Evolutionary conservation across 306 rosid genomes (phyloP), one percentile per base, ranked within the genome.

Genomic region (Abrus precatorius): DNA sequence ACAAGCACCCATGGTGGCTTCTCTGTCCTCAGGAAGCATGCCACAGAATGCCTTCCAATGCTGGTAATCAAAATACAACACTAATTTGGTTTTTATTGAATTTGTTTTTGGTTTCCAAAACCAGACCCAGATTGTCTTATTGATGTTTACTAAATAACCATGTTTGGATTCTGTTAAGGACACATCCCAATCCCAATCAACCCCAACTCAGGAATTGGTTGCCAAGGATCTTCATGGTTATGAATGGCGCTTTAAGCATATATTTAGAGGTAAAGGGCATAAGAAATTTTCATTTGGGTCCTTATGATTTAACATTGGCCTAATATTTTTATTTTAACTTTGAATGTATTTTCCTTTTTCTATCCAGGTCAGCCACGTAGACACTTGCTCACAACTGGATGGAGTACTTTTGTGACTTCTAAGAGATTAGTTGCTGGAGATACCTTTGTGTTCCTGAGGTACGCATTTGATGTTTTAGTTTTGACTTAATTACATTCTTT

Each of bases 1-100:
- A 95, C 99, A 0, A 95, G 99, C 82, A 95, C 99, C 28, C 99
- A 95, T 82, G 99, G 99, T 0, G 99, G 99, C 32, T 95, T 95
- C 85, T 95, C 99, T 28, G 96, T 95, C 85, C 89, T 91, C 1
- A 88, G 99, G 38, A 95, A 91, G 84, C 99, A 95, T 49, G 99
- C 99, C 60, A 95, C 97, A 0, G 99, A 90, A 77, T 93, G 98
- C 84, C 94, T 95, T 86, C 99, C 98, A 80, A 80, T 90, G 28
- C 81, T 95, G 98, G 99, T 95, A 90, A 79, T 36, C 2, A 36
- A 36, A 45, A 9, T 29, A 44, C 65, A 36, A 12, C 52, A 45
- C 50, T 20, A 20, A 20, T 55, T 57, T 20, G 41, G 32, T 9
- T 76, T 68, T 55, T 62, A 8, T 32, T 69, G 41, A 38, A 67